Conservation (phyloP, 257 asterid genomes). For the Gardenia jasminoides region DNA sequence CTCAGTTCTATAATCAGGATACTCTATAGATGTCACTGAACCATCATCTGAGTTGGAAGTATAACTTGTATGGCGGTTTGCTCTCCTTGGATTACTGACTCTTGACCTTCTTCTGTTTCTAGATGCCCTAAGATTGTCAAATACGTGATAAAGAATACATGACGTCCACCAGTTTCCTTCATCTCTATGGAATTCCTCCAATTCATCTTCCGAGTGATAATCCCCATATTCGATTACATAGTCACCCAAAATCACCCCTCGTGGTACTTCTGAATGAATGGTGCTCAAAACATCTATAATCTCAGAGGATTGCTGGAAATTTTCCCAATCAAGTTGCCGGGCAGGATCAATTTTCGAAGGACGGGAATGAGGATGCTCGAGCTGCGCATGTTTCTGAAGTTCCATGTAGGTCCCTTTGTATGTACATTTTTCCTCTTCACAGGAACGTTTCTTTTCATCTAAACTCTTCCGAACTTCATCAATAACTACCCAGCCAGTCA, state of each 20-base stretch:
- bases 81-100: slow-evolving; percentile 61
- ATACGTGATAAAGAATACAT: slow-evolving; percentile 75
- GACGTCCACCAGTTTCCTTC: slow-evolving; percentile 85
- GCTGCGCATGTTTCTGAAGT: slow-evolving; percentile 63
- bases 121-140: slow-evolving; percentile 64
- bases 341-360: slow-evolving; percentile 86
- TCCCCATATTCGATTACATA: slow-evolving; percentile 89
- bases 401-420: slow-evolving; percentile 62
- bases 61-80: slow-evolving; percentile 48
- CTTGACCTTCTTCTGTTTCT: slow-evolving; percentile 82
- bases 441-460: slow-evolving; percentile 63
- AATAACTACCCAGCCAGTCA: slow-evolving; percentile 66
- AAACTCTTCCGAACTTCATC: slow-evolving; percentile 59
- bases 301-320: slow-evolving; percentile 83
- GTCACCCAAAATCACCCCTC: slow-evolving; percentile 85
- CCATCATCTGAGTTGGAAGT: slow-evolving; percentile 77
- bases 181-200: slow-evolving; percentile 60
- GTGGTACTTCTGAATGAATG: slow-evolving; percentile 77
- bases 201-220: slow-evolving; percentile 72
- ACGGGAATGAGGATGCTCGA: slow-evolving; percentile 74
- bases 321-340: slow-evolving; percentile 85
- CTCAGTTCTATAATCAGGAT: slow-evolving; percentile 51
- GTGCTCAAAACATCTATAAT: slow-evolving; percentile 79
- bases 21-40: slow-evolving; percentile 68
- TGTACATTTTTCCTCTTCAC: slow-evolving; percentile 70